Percentiles rank a stretch among this genome's conserved stretches.
Conservation (phyloP, 169 alveolate species). For the Blepharisma undulans region DNA sequence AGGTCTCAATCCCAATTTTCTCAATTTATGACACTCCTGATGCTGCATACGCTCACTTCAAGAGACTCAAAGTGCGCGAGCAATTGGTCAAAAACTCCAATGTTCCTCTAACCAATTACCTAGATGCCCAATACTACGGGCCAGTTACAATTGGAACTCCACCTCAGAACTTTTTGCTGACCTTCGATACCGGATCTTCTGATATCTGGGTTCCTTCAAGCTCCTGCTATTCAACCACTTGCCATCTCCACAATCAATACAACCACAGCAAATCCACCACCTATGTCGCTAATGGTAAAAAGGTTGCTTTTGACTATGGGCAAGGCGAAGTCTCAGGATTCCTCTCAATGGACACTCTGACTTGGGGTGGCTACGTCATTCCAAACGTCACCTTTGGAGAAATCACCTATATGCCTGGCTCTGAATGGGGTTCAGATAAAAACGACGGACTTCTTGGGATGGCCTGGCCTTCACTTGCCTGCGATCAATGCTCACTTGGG, state of each 20-base stretch:
- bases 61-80: neutral
- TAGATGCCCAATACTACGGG: constrained; percentile 60
- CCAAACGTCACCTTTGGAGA: constrained; percentile 72
- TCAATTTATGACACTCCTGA: constrained; percentile 17
- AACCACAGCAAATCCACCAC: constrained; percentile 61
- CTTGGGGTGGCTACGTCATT: constrained; percentile 63
- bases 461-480: constrained; percentile 74
- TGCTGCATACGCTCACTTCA: neutral
- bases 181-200: constrained; percentile 85
- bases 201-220: constrained; percentile 76
- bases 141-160: constrained; percentile 74
- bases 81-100: neutral
- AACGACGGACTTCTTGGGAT: constrained; percentile 88
- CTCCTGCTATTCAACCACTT: constrained; percentile 57
- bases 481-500: constrained; percentile 58
- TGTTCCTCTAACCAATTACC: neutral
- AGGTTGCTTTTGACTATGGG: constrained; percentile 69
- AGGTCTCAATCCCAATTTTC: neutral
- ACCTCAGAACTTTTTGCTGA: constrained; percentile 68
- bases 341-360: constrained; percentile 66
- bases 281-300: constrained; percentile 60
- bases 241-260: constrained; percentile 64
- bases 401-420: constrained; percentile 68
- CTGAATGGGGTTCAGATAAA: constrained; percentile 69
- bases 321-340: constrained; percentile 83